Evolutionary conservation across 2,329 filamentous ascomycete genomes (phyloP), one percentile per base, ranked within the genome.

Genomic region (Cryphonectria carpinicola): DNA sequence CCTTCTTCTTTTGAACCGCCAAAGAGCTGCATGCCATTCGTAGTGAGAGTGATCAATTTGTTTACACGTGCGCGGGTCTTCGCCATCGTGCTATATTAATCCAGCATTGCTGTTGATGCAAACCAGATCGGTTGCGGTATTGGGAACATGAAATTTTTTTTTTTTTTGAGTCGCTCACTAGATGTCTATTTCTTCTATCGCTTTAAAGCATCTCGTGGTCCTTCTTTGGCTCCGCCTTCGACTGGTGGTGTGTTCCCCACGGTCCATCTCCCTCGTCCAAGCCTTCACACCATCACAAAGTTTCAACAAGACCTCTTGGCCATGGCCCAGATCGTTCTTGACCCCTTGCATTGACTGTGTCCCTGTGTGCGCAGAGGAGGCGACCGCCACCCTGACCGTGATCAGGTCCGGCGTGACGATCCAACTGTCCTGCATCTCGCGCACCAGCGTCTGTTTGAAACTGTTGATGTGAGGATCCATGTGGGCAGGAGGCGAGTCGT

Each of bases 401-500:
- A 85, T 79, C 3, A 71, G 77, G 1, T 76, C 74, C 4, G 74
- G 76, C 3, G 76, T 76, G 1, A 78, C 75, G 10, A 80, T 70
- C 86, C 86, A 88, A 58, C 82, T 84, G 61, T 79, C 80, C 4
- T 77, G 76, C 14, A 87, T 81, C 58, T 88, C 85, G 11, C 80
- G 78, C 6, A 81, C 68, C 52, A 88, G 84, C 65, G 81, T 81
- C 22, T 80, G 78, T 8, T 78, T 77, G 69, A 87, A 87, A 58
- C 73, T 79, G 41, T 78, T 75, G 11, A 83, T 76, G 37, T 83
- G 77, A 3, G 79, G 70, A 43, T 80, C 73, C 71, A 43, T 72
- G 67, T 68, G 28, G 4, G 19, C 46, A 64, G 65, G 67, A 32
- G 41, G 63, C 14, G 58, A 32, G 14, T n/a, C 32, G 17, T 62